phyloP scores from a whole-genome alignment of 345 rosid species.

The Lumnitzera littorea region DNA sequence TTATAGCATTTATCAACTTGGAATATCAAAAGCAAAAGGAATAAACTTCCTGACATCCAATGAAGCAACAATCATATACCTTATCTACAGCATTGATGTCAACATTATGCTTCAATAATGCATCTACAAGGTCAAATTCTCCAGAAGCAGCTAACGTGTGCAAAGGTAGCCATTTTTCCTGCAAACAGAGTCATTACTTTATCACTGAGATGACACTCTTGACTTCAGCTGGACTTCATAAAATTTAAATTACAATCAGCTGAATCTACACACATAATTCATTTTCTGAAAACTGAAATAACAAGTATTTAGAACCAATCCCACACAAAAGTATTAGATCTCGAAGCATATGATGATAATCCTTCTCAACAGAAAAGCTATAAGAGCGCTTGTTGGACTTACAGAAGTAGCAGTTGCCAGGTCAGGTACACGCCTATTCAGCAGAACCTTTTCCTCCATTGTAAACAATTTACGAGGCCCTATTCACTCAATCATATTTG shows the following conservation, averaged over 20 bases:
- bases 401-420: conserved; percentile 69
- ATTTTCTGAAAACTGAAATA: too few species aligned
- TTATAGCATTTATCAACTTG: background rate
- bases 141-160: conserved; percentile 91
- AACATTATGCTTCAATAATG: conserved; percentile 68
- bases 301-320: too few species aligned
- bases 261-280: too few species aligned
- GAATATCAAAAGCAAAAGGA: too few species aligned
- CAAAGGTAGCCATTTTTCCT: conserved; percentile 79
- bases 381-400: conserved; percentile 21
- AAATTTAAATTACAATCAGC: background rate
- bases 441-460: conserved; percentile 68
- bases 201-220: too few species aligned
- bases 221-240: too few species aligned
- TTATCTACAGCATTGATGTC: conserved; percentile 72
- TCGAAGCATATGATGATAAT: background rate
- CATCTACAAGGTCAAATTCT: conserved; percentile 67
- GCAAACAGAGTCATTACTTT: background rate
- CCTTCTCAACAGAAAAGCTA: background rate
- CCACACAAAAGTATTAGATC: too few species aligned
- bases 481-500: conserved; percentile 18
- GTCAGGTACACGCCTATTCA: conserved; percentile 66
- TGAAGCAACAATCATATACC: conserved; percentile 26
- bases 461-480: conserved; percentile 65
- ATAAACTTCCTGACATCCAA: too few species aligned